Evolutionary conservation across 495 filamentous ascomycete genomes (phyloP).

Genomic region (Aspergillus campestris): DNA sequence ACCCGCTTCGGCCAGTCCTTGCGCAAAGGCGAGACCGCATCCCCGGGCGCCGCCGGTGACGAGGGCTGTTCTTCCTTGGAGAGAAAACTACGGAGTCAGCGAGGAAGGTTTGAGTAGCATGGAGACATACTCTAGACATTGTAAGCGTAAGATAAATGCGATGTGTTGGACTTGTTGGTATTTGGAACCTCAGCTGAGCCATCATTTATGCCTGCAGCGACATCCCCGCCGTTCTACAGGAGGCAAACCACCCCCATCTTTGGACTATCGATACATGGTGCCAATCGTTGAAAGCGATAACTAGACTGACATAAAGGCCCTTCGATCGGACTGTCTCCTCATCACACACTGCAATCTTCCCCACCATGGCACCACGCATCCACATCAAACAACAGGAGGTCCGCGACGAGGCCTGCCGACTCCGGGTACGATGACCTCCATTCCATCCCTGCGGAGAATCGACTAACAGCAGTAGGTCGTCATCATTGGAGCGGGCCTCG

Average conservation of each 20-base stretch:
- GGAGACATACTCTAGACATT: slow-evolving; percentile 14
- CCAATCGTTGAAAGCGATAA: background rate
- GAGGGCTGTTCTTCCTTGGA: slow-evolving; percentile 58
- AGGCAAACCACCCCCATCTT: slow-evolving; percentile 1
- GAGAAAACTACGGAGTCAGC: slow-evolving; percentile 25
- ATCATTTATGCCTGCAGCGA: slow-evolving; percentile 6
- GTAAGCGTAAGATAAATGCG: background rate
- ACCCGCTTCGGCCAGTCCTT: slow-evolving; percentile 75
- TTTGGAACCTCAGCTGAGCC: background rate
- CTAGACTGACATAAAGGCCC: too few species aligned
- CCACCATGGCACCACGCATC: slow-evolving; percentile 11
- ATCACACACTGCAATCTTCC: background rate
- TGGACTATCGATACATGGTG: background rate
- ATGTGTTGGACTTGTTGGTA: background rate
- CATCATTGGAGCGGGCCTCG: slow-evolving; percentile 57
- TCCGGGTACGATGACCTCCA: slow-evolving; percentile 3
- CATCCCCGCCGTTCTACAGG: background rate
- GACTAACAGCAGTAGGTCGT: slow-evolving; percentile 17
- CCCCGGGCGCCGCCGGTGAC: slow-evolving; percentile 78
- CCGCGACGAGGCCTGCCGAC: slow-evolving; percentile 8
- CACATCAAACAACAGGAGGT: slow-evolving; percentile 8
- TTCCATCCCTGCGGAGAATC: background rate
- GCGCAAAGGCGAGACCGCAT: slow-evolving; percentile 68
- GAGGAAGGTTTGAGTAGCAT: background rate
- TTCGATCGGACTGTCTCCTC: background rate